phyloP scores from a whole-genome alignment of 768 basidiomycete genomes.

The Exsudoporus frostii region DNA sequence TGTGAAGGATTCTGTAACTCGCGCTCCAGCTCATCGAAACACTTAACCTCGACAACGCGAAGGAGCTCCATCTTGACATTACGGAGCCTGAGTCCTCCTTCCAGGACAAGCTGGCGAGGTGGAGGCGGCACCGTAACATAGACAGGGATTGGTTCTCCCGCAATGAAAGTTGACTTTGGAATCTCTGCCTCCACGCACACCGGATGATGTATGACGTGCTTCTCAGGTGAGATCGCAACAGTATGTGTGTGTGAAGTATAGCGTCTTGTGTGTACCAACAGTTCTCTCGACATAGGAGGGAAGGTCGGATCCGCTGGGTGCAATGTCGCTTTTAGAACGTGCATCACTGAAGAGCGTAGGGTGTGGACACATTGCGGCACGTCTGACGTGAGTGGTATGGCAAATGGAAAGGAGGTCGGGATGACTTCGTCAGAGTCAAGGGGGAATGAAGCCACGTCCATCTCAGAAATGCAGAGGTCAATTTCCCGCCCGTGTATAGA shows the following conservation, averaged over 20 bases:
- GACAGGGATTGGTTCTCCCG: constrained; percentile 72
- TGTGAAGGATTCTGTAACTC: constrained; percentile 31
- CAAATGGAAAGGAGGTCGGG: constrained; percentile 72
- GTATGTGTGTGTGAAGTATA: constrained; percentile 63
- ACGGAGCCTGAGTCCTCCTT: constrained; percentile 68
- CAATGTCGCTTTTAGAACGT: constrained; percentile 67
- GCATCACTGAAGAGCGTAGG: constrained; percentile 65
- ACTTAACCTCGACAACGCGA: constrained; percentile 56
- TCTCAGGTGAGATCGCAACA: constrained; percentile 59
- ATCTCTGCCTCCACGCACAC: constrained; percentile 67
- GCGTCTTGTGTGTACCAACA: constrained; percentile 69
- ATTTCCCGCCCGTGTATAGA: constrained; percentile 57
- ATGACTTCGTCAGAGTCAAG: constrained; percentile 37
- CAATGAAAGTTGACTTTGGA: constrained; percentile 66
- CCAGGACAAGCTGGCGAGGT: constrained; percentile 58
- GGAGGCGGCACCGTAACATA: constrained; percentile 83
- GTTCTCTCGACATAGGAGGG: constrained; percentile 48
- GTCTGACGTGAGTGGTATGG: constrained; percentile 74
- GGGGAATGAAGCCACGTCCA: constrained; percentile 51
- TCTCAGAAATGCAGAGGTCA: constrained; percentile 59
- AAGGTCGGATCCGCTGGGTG: constrained; percentile 43
- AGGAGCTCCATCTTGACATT: constrained; percentile 81
- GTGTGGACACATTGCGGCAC: constrained; percentile 83
- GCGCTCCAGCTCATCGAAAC: constrained; percentile 36
- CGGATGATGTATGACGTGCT: constrained; percentile 55